Evolutionary conservation across 768 basidiomycete genomes (phyloP), one percentile per base, ranked within the genome.

Genomic region (Serendipita vermifera): DNA sequence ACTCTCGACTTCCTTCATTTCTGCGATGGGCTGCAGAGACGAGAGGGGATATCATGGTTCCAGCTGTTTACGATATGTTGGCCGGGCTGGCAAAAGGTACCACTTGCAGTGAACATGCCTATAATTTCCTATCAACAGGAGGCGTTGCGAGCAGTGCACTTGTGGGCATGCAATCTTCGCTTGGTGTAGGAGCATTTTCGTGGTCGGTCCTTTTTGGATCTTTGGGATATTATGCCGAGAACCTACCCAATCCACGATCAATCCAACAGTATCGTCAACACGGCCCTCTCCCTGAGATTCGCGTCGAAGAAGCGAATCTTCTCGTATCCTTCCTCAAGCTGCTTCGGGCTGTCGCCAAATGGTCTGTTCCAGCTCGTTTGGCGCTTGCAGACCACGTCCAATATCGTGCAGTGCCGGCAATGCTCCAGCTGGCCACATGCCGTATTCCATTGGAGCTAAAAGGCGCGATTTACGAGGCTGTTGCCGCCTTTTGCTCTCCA

Each of bases 361-460:
- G 81, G 66, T 92, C 91, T 0, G 74, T 85, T 6, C 76, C 85
- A 3, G 90, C 88, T 2, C 82, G 91, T 15, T 75, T 82, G 7
- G 82, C 87, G 4, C 78, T 94, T 11, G 77, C 83, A 20, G 77
- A 82, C 27, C 85, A 88, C 65, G 75, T 77, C 1, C 81, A 84
- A 26, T 87, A 90, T 70, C 81, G 84, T 40, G 87, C 87, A 0
- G 80, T 94, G 58, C 82, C 82, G 1, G 85, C 86, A 0, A 72
- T 94, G 3, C 75, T 92, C 31, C 78, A 82, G 0, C 77, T 94
- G 31, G 77, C 91, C 48, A 85, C 86, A 2, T 74, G 87, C 1
- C 76, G 82, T 9, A 76, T 92, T n/a, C 87, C 90, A 1, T 73
- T 93, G n/a, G 88, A 93, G 62, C 74, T 94, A 51, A 94, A 94